Percentiles rank a stretch among this genome's conserved stretches.
These are phyloP conservation scores for Pichia paraexigua DNA, from an alignment of 805 yeast species.

Conservation along the genomic window DNA sequence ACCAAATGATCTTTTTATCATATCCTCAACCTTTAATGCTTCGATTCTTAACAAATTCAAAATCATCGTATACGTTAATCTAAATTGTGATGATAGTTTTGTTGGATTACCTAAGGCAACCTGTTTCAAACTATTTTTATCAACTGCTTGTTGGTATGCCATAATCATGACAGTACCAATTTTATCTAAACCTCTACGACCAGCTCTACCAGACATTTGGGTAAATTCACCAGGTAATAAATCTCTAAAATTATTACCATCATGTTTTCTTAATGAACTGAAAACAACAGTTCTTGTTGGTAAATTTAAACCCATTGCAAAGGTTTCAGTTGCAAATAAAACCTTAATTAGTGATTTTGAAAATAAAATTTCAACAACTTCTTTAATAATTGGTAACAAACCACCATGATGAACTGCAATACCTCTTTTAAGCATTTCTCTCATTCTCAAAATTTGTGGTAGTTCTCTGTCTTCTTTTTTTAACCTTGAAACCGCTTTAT, in stretches of 20 bases:
- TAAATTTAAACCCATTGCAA: conserved; percentile 96
- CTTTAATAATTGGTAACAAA: conserved; percentile 74
- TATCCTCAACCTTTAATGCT: conserved; percentile 93
- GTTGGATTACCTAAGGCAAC: conserved; percentile 88
- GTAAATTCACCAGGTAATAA: conserved; percentile 94
- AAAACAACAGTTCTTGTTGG: conserved; percentile 97
- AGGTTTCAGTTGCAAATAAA: conserved; percentile 93
- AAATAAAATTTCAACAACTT: conserved; percentile 93
- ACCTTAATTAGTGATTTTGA: conserved; percentile 82
- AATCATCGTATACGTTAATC: conserved; percentile 94
- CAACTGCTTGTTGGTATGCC: conserved; percentile 65
- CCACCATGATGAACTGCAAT: conserved; percentile 99
- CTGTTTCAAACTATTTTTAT: conserved; percentile 55
- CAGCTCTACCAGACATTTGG: conserved; percentile 99
- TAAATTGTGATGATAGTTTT: conserved; percentile 81
- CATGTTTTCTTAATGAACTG: conserved; percentile 79
- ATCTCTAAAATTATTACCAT: conserved; percentile 75
- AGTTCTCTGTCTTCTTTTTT: conserved; percentile 87
- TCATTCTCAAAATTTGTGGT: conserved; percentile 80
- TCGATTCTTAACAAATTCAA: conserved; percentile 85
- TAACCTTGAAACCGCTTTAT: conserved; percentile 77
- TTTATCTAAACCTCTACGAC: conserved; percentile 90
- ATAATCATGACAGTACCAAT: conserved; percentile 93
- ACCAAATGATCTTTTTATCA: conserved; percentile 92
- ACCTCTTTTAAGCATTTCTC: conserved; percentile 82